Percentiles rank a stretch among this genome's conserved stretches.
phyloP scores from a whole-genome alignment of 345 rosid genomes.

The Gossypium ekmanianum region DNA sequence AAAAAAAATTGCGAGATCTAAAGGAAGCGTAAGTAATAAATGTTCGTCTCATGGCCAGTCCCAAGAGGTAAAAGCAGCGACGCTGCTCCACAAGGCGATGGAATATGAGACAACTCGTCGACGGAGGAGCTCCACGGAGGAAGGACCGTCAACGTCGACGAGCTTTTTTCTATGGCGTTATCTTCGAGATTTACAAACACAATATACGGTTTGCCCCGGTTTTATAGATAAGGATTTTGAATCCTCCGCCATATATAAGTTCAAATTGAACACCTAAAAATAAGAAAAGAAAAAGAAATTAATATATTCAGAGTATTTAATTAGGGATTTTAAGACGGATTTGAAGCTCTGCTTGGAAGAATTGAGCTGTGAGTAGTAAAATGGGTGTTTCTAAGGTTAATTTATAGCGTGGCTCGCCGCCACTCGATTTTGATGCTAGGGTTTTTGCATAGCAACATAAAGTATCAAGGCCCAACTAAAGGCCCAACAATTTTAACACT shows the following conservation, averaged over 20 bases:
- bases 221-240: not conserved
- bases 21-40: not conserved
- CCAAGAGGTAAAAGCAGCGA: slow-evolving; percentile 45
- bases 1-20: no score
- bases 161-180: slow-evolving; percentile 5
- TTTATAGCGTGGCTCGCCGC: not conserved
- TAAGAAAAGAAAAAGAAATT: no score
- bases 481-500: no score
- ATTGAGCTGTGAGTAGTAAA: no score
- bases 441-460: not conserved
- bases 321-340: no score
- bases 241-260: not conserved
- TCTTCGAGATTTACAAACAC: slow-evolving; percentile 15
- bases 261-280: no score
- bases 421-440: not conserved
- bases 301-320: no score
- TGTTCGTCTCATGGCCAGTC: slow-evolving; percentile 40
- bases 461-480: not conserved
- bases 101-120: slow-evolving; percentile 43
- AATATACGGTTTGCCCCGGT: not conserved
- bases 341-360: no score
- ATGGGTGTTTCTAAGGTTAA: not conserved
- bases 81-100: slow-evolving; percentile 59
- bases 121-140: slow-evolving; percentile 7
- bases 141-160: slow-evolving; percentile 7